Evolutionary conservation across 495 filamentous ascomycete species (phyloP), one percentile per base, ranked within the genome.

Genomic region (Daldinia loculata): DNA sequence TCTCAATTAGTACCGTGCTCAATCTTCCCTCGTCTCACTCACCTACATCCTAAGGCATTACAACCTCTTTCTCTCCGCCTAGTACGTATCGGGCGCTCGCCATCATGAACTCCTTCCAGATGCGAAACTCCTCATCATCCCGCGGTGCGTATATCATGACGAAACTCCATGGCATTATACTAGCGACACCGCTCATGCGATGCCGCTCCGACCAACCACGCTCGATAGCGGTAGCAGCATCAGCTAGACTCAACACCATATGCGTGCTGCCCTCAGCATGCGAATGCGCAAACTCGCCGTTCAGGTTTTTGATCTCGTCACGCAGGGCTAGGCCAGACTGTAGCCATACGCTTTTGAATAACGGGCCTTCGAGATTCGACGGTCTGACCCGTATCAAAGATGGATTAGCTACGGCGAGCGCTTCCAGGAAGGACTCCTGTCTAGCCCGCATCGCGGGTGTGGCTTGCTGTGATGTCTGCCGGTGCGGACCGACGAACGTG

Each of bases 81-180:
- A 72, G 55, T 26, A 34, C 60, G 12, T 69, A 73, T 29, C 51
- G 36, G n/a, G 66, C 67, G 6, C 68, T 70, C 34, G 73, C 65
- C 6, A 48, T 19, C 17, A 76, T 63, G n/a, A 80, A 72, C 61
- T 63, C 60, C 43, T 68, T 67, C 72, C 78, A 74, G 3, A 74
- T 38, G 0, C 43, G 41, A 11, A 75, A 27, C 61, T 79, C 76
- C 43, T 57, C 77, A 1, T 73, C 71, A 34, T 74, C 62, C 30
- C 76, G 69, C 58, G 78, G 78, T 57, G 77, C 77, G 51, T 80
- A 80, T 0, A 80, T 29, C 73, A 80, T 61, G 15, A 78, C 52
- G 39, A 69, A 79, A 6, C 52, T 56, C 69, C 63, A 69, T 3
- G 77, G 71, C 55, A 79, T 43, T 17, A 69, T 6, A 0, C 22